Base-by-base conservation (phyloP, 768 basidiomycete species). In the Leccinellum rugosiceps region DNA sequence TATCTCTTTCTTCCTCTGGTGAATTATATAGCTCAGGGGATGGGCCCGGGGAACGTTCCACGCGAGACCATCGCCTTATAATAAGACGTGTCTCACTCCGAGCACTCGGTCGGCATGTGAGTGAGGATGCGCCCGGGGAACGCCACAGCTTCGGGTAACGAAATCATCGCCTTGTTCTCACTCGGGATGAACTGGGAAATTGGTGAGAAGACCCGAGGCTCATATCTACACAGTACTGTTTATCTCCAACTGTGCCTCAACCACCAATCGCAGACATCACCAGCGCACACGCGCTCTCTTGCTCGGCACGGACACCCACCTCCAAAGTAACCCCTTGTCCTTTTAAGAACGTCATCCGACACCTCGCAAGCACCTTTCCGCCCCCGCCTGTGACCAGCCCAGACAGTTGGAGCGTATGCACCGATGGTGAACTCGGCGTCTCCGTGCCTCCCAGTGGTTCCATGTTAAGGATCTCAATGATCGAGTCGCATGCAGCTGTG, bases 401-500 rank as follows among this genome's bases (percentile, higher is more conserved):
- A 15, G 94, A 92, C 44, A 99, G 73, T 68, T 96, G 95, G 54
- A 99, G 81, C 28, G 95, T 96, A 74, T 99, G 97, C 50, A 98
- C 90, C 4, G 94, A 87, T 9, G 86, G 78, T 26, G 91, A 91
- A 19, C 85, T 77, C 0, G 96, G 93, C 8, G 75, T 72, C 71
- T 98, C 92, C 4, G 90, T 87, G 13, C 97, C 97, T 60, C 96
- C 96, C 17, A 99, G 77, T 6, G 97, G 83, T 68, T 98, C 94
- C 96, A 99, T 98, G 70, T 92, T 90, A 60, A 98, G 86, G 30
- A 98, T 90, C 68, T 97, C 95, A 65, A 95, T 84, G 65, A 98
- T 89, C 26, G 96, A 97, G 68, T 94, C 90, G 74, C 95, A 97
- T 11, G 96, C 96, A 66, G 94, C 95, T 96, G 69, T 48, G 58